phyloP scores from a whole-genome alignment of 2,329 filamentous ascomycete species.

The Rhinocladiella similis region DNA sequence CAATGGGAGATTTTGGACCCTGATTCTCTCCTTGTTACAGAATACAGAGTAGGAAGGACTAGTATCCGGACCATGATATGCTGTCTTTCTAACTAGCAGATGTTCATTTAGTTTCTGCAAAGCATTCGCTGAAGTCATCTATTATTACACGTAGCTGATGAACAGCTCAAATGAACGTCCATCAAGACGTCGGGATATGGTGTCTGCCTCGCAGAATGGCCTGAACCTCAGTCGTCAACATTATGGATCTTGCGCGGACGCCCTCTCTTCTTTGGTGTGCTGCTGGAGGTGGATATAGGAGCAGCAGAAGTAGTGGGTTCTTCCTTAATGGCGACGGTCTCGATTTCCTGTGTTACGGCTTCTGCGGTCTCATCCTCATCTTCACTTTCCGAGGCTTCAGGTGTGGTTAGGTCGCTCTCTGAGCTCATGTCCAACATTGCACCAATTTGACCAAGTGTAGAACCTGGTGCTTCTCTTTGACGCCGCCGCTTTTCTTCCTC shows the following conservation, averaged over 20 bases:
- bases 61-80: too few relatives aligned
- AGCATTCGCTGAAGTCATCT: too few relatives aligned
- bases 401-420: slow-evolving; percentile 25
- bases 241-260: slow-evolving; percentile 16
- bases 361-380: slow-evolving; percentile 11
- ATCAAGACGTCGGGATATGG: too few relatives aligned
- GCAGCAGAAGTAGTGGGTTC: slow-evolving; percentile 12
- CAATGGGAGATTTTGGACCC: too few relatives aligned
- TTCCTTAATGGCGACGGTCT: slow-evolving; percentile 12
- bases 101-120: too few relatives aligned
- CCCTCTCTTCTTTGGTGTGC: slow-evolving; percentile 20
- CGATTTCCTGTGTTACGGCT: not conserved
- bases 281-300: not conserved
- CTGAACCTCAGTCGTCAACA: too few relatives aligned
- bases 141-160: too few relatives aligned
- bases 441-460: not conserved
- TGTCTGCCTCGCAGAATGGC: too few relatives aligned
- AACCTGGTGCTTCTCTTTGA: slow-evolving; percentile 14
- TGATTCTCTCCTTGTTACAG: too few relatives aligned
- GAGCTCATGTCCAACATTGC: slow-evolving; percentile 19
- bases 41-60: too few relatives aligned
- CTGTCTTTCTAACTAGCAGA: too few relatives aligned
- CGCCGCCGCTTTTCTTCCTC: slow-evolving; percentile 27
- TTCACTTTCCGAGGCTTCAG: slow-evolving; percentile 23
- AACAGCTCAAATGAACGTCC: too few relatives aligned